These are phyloP conservation scores for Multifurca ochricompacta DNA, from an alignment of 768 basidiomycete species.

Conservation along the genomic window DNA sequence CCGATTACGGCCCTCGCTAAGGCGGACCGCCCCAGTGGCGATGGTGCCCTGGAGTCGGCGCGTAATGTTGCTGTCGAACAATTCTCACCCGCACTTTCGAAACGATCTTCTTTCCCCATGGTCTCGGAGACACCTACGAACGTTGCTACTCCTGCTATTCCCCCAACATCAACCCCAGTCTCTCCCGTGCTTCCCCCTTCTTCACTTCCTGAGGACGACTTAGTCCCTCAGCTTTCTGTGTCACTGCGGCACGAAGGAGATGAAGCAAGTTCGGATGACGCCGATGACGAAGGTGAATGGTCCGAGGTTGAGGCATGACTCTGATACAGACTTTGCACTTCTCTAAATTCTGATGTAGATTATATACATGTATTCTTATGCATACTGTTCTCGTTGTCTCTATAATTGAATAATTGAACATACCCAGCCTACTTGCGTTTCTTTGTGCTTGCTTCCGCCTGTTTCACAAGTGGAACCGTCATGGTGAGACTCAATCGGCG, in stretches of 20 bases:
- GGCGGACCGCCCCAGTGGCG: not conserved
- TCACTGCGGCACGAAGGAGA: not conserved
- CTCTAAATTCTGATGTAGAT: not conserved
- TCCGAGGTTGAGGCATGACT: not conserved
- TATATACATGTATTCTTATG: not conserved
- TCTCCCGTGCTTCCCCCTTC: not conserved
- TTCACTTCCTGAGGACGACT: not conserved
- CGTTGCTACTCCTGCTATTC: not conserved
- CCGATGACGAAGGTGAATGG: not conserved
- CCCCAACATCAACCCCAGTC: conserved; percentile 3
- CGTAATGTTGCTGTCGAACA: not conserved
- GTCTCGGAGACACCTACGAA: not conserved
- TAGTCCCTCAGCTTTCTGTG: not conserved
- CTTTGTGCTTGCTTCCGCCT: too few species aligned
- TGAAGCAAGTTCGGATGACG: not conserved
- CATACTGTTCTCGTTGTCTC: not conserved
- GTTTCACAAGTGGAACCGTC: too few species aligned
- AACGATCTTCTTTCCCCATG: not conserved
- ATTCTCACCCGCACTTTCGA: not conserved
- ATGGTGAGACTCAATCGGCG: too few species aligned
- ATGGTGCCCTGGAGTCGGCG: not conserved
- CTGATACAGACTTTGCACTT: not conserved
- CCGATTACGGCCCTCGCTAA: not conserved
- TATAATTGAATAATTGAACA: too few species aligned
- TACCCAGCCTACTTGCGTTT: too few species aligned